Evolutionary conservation across 352 stramenopile species (phyloP).

Genomic region (Phytophthora sansomeana): DNA sequence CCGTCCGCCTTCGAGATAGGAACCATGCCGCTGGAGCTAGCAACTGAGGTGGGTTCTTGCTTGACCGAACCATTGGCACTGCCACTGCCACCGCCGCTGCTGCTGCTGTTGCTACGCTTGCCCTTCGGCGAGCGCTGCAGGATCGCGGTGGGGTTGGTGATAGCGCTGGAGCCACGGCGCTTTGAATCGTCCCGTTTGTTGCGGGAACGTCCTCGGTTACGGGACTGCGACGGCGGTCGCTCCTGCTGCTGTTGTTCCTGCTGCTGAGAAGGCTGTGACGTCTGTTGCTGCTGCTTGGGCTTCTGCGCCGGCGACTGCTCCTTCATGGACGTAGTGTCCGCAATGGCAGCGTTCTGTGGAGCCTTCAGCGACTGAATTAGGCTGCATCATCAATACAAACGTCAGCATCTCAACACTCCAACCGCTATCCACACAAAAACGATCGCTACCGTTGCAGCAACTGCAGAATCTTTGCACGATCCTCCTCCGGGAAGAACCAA

Average conservation of each 20-base stretch:
- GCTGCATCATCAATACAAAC: conserved; percentile 36
- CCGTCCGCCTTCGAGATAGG: conserved; percentile 82
- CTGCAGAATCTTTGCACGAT: conserved; percentile 81
- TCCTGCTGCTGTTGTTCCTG: conserved; percentile 41
- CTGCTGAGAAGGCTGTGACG: conserved; percentile 44
- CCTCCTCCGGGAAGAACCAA: conserved; percentile 90
- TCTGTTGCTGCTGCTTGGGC: conserved; percentile 38
- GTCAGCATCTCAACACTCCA: conserved; percentile 9
- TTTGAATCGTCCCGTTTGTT: conserved; percentile 68
- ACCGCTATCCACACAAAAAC: neutral
- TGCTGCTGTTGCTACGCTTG: conserved; percentile 43
- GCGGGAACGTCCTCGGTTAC: conserved; percentile 57
- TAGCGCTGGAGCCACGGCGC: conserved; percentile 26
- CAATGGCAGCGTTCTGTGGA: conserved; percentile 30
- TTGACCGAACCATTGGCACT: conserved; percentile 35
- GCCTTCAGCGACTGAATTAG: conserved; percentile 73
- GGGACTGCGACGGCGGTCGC: conserved; percentile 34
- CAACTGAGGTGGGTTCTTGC: conserved; percentile 28
- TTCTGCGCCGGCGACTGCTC: conserved; percentile 30
- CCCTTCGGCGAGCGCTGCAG: conserved; percentile 64
- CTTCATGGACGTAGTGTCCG: conserved; percentile 24
- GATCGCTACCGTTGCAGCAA: conserved; percentile 67
- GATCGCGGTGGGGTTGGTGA: conserved; percentile 58
- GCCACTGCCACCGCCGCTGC: conserved; percentile 34
- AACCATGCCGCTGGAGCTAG: conserved; percentile 52